Conservation (phyloP, 1,284 basidiomycete genomes). For the Rhodotorula sp. region DNA sequence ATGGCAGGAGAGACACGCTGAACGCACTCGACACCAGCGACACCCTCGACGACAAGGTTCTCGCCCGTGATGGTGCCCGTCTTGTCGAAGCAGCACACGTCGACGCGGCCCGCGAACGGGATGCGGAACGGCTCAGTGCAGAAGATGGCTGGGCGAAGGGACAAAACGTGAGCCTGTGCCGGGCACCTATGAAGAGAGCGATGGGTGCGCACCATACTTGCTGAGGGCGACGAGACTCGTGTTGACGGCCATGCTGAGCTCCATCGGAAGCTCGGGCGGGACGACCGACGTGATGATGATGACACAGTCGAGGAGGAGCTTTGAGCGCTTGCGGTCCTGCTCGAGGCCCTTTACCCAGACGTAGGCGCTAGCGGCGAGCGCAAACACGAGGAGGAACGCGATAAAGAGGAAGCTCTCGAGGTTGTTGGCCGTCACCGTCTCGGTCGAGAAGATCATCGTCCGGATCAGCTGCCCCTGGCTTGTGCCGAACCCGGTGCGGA, state of each 20-base stretch:
- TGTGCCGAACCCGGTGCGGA: constrained; percentile 95
- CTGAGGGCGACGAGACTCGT: constrained; percentile 88
- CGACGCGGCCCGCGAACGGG: constrained; percentile 86
- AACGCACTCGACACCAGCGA: constrained; percentile 79
- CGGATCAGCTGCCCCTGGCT: constrained; percentile 91
- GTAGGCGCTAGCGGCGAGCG: constrained; percentile 92
- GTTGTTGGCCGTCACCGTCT: constrained; percentile 92
- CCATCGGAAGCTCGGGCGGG: constrained; percentile 94
- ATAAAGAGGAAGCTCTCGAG: constrained; percentile 92
- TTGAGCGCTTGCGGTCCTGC: constrained; percentile 85
- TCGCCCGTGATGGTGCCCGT: constrained; percentile 96
- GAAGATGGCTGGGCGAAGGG: constrained; percentile 72
- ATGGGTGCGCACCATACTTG: constrained; percentile 70
- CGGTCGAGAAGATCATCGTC: constrained; percentile 96
- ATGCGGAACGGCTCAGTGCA: constrained; percentile 97
- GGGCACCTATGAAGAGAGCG: background rate
- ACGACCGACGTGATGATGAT: constrained; percentile 94
- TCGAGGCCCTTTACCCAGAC: constrained; percentile 94
- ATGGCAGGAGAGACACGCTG: background rate
- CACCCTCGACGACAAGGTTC: constrained; percentile 88
- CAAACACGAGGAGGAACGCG: constrained; percentile 91
- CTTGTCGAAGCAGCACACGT: constrained; percentile 97
- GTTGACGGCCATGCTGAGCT: constrained; percentile 89
- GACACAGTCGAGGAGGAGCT: constrained; percentile 87
- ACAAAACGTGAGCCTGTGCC: background rate